These are phyloP conservation scores for Bromus sterilis DNA, from an alignment of 176 grass and related monocot genomes.

Conservation along the genomic window DNA sequence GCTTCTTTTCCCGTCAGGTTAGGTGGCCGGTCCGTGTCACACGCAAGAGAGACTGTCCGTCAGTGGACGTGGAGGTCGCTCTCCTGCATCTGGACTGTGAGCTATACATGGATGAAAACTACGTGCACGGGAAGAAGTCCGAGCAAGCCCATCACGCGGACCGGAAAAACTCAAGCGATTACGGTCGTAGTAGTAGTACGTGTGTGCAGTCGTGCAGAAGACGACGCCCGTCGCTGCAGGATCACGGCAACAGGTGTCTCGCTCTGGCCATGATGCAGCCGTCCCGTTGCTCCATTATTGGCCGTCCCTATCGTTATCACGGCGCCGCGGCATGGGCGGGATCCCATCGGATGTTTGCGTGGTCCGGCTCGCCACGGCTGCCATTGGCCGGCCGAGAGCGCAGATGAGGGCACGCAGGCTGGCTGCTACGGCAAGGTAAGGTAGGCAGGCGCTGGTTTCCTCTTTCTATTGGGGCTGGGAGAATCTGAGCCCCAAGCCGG, in stretches of 20 bases:
- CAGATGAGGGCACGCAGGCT: background rate
- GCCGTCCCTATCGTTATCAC: background rate
- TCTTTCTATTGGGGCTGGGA: background rate
- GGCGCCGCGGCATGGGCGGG: background rate
- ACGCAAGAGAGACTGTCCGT: background rate
- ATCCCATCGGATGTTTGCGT: background rate
- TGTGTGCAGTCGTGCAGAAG: background rate
- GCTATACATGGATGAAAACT: background rate
- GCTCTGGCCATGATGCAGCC: background rate
- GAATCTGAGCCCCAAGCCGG: background rate
- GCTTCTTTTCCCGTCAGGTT: background rate
- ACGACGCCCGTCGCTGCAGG: background rate
- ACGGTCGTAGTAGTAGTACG: no score
- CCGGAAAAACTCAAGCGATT: background rate
- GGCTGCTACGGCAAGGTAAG: background rate
- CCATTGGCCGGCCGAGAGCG: background rate
- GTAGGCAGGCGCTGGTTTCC: background rate
- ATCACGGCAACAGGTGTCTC: background rate
- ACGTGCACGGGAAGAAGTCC: background rate
- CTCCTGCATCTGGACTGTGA: background rate
- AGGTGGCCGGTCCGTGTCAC: slow-evolving; percentile 19
- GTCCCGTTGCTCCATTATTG: background rate
- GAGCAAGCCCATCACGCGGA: background rate
- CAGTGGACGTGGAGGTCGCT: background rate
- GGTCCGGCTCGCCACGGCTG: slow-evolving; percentile 16